Conservation (phyloP, 768 basidiomycete genomes). For the Boletus rufocinnamomeus region DNA sequence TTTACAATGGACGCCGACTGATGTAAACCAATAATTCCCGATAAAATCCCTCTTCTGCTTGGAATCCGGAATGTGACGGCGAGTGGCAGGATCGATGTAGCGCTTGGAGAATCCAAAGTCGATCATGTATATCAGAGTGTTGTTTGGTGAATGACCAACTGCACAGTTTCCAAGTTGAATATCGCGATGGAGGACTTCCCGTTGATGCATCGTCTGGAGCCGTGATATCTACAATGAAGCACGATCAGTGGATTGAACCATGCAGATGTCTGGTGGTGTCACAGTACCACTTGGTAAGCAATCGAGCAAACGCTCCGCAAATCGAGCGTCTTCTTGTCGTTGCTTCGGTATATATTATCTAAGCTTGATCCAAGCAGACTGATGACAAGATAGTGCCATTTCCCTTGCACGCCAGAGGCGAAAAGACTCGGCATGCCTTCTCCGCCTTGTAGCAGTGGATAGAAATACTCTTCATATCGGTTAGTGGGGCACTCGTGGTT, state of each 20-base stretch:
- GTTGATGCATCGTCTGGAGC: slow-evolving; percentile 74
- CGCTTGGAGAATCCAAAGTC: slow-evolving; percentile 84
- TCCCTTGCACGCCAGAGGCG: slow-evolving; percentile 55
- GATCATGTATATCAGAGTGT: slow-evolving; percentile 74
- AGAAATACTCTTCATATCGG: slow-evolving; percentile 65
- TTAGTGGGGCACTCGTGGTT: slow-evolving; percentile 80
- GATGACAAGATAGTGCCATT: slow-evolving; percentile 76
- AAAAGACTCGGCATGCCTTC: slow-evolving; percentile 75
- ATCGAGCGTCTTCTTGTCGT: slow-evolving; percentile 62
- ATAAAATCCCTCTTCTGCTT: slow-evolving; percentile 71
- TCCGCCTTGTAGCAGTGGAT: slow-evolving; percentile 70
- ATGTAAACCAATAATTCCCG: slow-evolving; percentile 85
- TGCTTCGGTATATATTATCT: slow-evolving; percentile 58
- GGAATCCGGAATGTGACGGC: slow-evolving; percentile 71
- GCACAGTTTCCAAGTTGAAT: slow-evolving; percentile 80
- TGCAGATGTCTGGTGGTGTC: background rate
- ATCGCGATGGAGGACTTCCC: slow-evolving; percentile 74
- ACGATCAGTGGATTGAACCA: slow-evolving; percentile 10
- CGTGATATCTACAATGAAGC: slow-evolving; percentile 56
- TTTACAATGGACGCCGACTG: slow-evolving; percentile 75
- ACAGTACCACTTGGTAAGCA: slow-evolving; percentile 73
- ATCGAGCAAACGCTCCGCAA: slow-evolving; percentile 71
- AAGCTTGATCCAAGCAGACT: slow-evolving; percentile 72
- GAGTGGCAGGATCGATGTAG: slow-evolving; percentile 66
- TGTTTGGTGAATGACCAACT: slow-evolving; percentile 59